Evolutionary conservation across 2,329 filamentous ascomycete genomes (phyloP).

Genomic region (Alternaria arbusti): DNA sequence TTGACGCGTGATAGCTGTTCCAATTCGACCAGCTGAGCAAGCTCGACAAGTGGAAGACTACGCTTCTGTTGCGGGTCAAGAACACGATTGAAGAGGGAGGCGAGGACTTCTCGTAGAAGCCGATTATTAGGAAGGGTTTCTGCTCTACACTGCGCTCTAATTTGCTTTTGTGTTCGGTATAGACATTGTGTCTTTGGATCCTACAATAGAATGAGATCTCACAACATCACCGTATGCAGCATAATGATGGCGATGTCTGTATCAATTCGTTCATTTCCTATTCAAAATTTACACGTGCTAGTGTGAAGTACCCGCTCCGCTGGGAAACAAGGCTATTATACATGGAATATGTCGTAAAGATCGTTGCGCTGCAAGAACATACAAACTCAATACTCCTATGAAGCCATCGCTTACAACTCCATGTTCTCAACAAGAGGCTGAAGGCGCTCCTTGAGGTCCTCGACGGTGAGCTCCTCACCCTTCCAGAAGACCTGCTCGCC

Average conservation of each 20-base stretch:
- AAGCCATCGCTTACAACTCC: conserved; percentile 32
- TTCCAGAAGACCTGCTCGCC: conserved; percentile 45
- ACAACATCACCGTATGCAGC: background rate
- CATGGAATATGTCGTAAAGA: conserved; percentile 4
- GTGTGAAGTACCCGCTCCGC: background rate
- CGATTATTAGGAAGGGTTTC: background rate
- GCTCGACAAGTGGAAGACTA: conserved; percentile 97
- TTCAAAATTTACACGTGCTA: background rate
- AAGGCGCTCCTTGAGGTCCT: conserved; percentile 65
- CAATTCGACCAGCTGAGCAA: conserved; percentile 92
- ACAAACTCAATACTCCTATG: background rate
- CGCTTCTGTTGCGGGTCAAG: conserved; percentile 82
- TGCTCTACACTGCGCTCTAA: background rate
- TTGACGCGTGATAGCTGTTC: conserved; percentile 60
- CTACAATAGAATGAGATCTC: background rate
- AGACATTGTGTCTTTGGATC: background rate
- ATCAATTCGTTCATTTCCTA: background rate
- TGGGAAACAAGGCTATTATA: background rate
- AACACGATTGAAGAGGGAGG: conserved; percentile 75
- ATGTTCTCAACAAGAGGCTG: conserved; percentile 40
- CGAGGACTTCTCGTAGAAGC: conserved; percentile 69
- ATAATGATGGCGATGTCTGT: background rate
- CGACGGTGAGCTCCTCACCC: conserved; percentile 62
- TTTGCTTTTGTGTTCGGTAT: background rate
- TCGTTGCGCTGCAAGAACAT: background rate